These are phyloP conservation scores for Rhizomucor miehei DNA, from an alignment of 371 early-diverging fungal genomes.

Conservation along the genomic window DNA sequence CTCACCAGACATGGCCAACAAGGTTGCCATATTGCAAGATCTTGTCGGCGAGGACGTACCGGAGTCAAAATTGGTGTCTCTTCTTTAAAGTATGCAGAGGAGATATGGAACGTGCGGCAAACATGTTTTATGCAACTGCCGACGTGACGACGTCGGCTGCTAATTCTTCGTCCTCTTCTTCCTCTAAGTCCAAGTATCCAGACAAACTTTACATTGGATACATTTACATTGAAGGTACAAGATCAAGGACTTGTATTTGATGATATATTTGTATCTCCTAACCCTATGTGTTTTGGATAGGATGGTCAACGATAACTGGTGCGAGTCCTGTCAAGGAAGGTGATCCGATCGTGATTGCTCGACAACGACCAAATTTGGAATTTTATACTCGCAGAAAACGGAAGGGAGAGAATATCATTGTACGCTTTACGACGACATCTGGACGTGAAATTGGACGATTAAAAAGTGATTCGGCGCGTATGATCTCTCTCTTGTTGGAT, in stretches of 20 bases:
- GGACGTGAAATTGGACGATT: conserved; percentile 47
- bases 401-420: conserved; percentile 43
- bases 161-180: no score
- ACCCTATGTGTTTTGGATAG: conserved; percentile 6
- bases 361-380: conserved; percentile 7
- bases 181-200: no score
- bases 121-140: conserved; percentile 5
- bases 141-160: no score
- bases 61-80: conserved; percentile 2
- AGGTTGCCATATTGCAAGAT: neutral
- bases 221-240: no score
- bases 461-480: conserved; percentile 37
- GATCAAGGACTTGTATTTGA: neutral
- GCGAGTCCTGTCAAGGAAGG: conserved; percentile 29
- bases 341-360: conserved; percentile 18
- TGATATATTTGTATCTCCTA: neutral
- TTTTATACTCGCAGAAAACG: conserved; percentile 1
- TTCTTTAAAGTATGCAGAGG: conserved; percentile 9
- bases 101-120: conserved; percentile 10
- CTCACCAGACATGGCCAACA: neutral
- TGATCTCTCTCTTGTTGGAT: conserved; percentile 50
- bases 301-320: conserved; percentile 37
- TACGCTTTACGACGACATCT: conserved; percentile 37
- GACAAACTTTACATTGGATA: no score
- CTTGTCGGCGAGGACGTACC: conserved; percentile 9